These are phyloP conservation scores for Bimuria novae-zelandiae DNA, from an alignment of 2,329 filamentous ascomycete species.

Conservation along the genomic window DNA sequence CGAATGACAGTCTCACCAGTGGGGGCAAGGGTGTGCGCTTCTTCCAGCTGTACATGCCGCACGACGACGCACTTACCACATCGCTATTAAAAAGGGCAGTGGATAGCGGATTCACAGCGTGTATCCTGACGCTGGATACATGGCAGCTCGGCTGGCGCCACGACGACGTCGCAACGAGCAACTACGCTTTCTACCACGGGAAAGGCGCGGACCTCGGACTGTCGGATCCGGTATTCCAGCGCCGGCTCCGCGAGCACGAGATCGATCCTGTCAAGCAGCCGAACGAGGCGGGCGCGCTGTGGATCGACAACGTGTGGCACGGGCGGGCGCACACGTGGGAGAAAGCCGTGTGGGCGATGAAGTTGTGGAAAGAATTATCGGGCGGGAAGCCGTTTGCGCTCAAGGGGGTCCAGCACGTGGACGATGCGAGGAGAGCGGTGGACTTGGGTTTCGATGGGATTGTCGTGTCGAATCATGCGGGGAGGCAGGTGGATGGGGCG, in stretches of 20 bases:
- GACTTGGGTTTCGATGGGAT: slow-evolving; percentile 68
- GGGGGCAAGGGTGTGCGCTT: slow-evolving; percentile 51
- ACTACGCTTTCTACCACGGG: slow-evolving; percentile 68
- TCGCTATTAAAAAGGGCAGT: slow-evolving; percentile 61
- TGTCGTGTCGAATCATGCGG: slow-evolving; percentile 73
- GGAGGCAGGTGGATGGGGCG: slow-evolving; percentile 66
- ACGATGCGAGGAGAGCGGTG: slow-evolving; percentile 65
- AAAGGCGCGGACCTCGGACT: slow-evolving; percentile 64
- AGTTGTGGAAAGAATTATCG: slow-evolving; percentile 59
- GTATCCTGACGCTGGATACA: slow-evolving; percentile 66
- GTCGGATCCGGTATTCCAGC: slow-evolving; percentile 63
- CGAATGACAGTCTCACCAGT: slow-evolving; percentile 53
- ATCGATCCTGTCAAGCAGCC: slow-evolving; percentile 59
- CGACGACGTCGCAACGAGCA: slow-evolving; percentile 60
- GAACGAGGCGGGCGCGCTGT: slow-evolving; percentile 61
- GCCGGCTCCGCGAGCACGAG: slow-evolving; percentile 54
- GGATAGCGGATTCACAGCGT: slow-evolving; percentile 60
- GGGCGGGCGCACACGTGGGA: slow-evolving; percentile 67
- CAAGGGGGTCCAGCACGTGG: slow-evolving; percentile 72
- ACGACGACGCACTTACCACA: slow-evolving; percentile 64
- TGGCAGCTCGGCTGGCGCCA: slow-evolving; percentile 68
- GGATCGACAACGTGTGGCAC: slow-evolving; percentile 70
- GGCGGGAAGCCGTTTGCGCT: slow-evolving; percentile 64
- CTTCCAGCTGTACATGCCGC: slow-evolving; percentile 68
- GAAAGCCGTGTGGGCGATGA: slow-evolving; percentile 51